A percentile compares a stretch with the other conserved stretches of the same genome.
These are phyloP conservation scores for Luzula sylvatica DNA, from an alignment of 176 grass and related monocot genomes.

Conservation along the genomic window DNA sequence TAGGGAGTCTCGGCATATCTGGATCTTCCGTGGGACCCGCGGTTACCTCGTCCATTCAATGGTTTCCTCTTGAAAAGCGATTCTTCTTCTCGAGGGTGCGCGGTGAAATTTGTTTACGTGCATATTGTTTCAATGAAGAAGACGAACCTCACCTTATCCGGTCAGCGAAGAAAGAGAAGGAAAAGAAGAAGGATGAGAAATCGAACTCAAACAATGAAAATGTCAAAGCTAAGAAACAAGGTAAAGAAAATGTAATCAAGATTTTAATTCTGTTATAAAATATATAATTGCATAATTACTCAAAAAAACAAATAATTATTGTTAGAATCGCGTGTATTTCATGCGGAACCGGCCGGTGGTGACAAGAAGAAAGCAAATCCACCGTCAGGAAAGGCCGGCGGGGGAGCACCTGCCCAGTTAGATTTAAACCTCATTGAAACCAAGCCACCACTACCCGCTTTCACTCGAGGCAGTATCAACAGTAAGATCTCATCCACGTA, in stretches of 20 bases:
- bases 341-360: slow-evolving; percentile 15
- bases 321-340: slow-evolving; percentile 16
- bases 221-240: not conserved
- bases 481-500: slow-evolving; percentile 66
- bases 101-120: slow-evolving; percentile 56
- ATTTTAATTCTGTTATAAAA: not conserved
- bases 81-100: slow-evolving; percentile 62
- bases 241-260: not conserved
- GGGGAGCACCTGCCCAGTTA: not conserved
- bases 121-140: slow-evolving; percentile 24
- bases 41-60: slow-evolving; percentile 28
- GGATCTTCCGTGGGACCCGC: slow-evolving; percentile 29
- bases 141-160: not conserved
- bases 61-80: slow-evolving; percentile 69
- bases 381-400: slow-evolving; percentile 25
- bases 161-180: not conserved
- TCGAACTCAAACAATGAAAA: slow-evolving; percentile 9
- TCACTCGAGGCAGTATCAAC: slow-evolving; percentile 4
- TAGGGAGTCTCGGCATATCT: slow-evolving; percentile 56
- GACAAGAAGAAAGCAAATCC: slow-evolving; percentile 22
- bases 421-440: slow-evolving; percentile 28
- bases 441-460: slow-evolving; percentile 28
- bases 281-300: not conserved
- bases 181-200: not conserved
- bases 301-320: not conserved